Base-by-base conservation (phyloP, 768 basidiomycete species). In the Leccinellum rugosiceps region DNA sequence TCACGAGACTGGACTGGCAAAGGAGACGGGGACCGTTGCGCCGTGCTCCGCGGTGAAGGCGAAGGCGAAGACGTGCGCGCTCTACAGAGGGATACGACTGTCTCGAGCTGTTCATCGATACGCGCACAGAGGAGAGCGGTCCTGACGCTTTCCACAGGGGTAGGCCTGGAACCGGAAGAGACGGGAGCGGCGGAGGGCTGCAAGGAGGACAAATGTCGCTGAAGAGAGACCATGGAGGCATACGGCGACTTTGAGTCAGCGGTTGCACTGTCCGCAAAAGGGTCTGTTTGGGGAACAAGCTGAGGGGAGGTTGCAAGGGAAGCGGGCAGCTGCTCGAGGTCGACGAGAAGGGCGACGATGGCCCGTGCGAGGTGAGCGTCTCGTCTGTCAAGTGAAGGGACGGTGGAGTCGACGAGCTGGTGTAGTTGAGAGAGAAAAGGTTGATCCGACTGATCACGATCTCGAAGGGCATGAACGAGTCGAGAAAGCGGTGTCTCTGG, bases 91-190 rank as follows among this genome's bases (percentile, higher is more conserved):
- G 79, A 71, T 0, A 86, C 77, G 15, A 94, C 82, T 15, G 73
- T 75, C 62, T 92, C 92, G 3, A 93, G 79, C 50, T 92, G 82
- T 51, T 83, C 78, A 62, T 92, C 90, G 30, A 94, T 85, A 32
- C 80, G 77, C 3, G 82, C 75, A 91, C 92, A 94, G 0, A 94
- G 74, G 13, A 92, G 75, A 1, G 87, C 79, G 1, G 78, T 73
- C 65, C 88, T 85, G 2, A 88, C 82, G 10, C 68, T 77, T 34
- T 78, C 74, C 13, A 76, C 75, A 3, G 84, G 83, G 21, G 80
- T 58, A 21, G 53, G 49, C 31, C 50, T 49, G n/a, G 60, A 54
- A 6, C 35, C 54, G 6, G 65, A 57, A 31, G 59, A 58, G 0
- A 59, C 11, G 38, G 58, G 48, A 2, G 43, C 17, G 19, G 28